Evolutionary conservation across 768 basidiomycete species (phyloP).

Genomic region (Pisolithus microcarpus): DNA sequence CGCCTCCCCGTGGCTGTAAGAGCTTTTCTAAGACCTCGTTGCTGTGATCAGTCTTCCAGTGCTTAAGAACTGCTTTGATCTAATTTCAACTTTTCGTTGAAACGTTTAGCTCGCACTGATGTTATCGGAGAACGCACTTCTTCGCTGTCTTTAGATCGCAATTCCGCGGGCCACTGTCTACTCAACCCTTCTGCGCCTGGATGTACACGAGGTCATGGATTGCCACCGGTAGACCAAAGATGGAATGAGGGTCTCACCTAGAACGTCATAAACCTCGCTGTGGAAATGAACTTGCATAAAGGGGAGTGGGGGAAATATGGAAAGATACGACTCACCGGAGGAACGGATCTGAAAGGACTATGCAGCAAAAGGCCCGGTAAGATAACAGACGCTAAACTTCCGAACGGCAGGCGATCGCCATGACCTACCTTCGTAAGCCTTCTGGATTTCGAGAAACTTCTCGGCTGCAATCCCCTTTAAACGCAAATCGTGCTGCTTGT

Average conservation of each 20-base stretch:
- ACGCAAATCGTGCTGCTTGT: constrained; percentile 61
- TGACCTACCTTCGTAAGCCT: constrained; percentile 68
- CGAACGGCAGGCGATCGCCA: not conserved
- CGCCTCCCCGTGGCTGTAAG: constrained; percentile 39
- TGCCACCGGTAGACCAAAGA: constrained; percentile 9
- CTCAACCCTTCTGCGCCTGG: constrained; percentile 34
- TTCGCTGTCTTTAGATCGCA: constrained; percentile 38
- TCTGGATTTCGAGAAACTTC: constrained; percentile 70
- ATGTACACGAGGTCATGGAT: constrained; percentile 3
- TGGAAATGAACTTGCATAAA: constrained; percentile 9
- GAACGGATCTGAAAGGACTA: constrained; percentile 68
- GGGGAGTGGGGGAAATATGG: not conserved
- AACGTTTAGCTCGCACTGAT: constrained; percentile 9
- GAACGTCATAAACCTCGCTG: constrained; percentile 68
- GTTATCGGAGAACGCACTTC: constrained; percentile 34
- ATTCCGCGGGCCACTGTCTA: constrained; percentile 37
- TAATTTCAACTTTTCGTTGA: constrained; percentile 28
- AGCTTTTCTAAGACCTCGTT: constrained; percentile 31
- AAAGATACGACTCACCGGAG: constrained; percentile 41
- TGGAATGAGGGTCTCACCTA: constrained; percentile 39
- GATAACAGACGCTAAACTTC: not conserved
- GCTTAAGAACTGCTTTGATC: constrained; percentile 40
- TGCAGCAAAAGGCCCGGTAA: constrained; percentile 4
- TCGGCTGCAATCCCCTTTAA: constrained; percentile 53
- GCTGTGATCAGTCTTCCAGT: constrained; percentile 33